Conservation (phyloP, 352 stramenopile species). For the Globisporangium spiculum region DNA sequence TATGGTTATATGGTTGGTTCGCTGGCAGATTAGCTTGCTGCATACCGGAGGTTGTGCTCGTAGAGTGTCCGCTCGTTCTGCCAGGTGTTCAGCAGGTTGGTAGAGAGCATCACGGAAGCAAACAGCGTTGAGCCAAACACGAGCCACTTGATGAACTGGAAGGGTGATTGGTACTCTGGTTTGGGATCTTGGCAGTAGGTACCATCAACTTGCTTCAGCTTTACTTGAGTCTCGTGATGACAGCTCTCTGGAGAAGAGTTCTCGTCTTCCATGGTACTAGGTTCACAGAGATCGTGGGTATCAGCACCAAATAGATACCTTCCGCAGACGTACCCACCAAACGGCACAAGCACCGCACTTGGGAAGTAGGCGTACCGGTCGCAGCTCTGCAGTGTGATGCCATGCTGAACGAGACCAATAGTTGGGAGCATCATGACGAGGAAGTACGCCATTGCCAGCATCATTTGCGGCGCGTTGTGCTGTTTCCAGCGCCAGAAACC, state of each 20-base stretch:
- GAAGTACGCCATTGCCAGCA: slow-evolving; percentile 37
- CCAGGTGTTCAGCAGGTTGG: slow-evolving; percentile 26
- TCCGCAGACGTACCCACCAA: slow-evolving; percentile 25
- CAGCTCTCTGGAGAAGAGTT: neutral
- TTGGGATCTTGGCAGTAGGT: neutral
- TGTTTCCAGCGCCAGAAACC: slow-evolving; percentile 7
- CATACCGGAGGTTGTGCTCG: slow-evolving; percentile 22
- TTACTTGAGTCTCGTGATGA: neutral
- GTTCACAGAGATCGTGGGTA: neutral
- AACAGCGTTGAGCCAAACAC: slow-evolving; percentile 3
- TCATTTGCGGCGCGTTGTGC: slow-evolving; percentile 11
- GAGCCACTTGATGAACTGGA: neutral
- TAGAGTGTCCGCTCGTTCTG: slow-evolving; percentile 37
- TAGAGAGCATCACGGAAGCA: slow-evolving; percentile 25
- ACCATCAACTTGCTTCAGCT: neutral
- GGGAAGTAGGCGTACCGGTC: slow-evolving; percentile 75
- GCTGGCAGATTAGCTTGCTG: neutral
- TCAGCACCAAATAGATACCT: slow-evolving; percentile 15
- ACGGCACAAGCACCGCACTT: slow-evolving; percentile 37
- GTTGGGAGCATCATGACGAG: slow-evolving; percentile 51
- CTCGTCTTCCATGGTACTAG: neutral
- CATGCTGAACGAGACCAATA: slow-evolving; percentile 67
- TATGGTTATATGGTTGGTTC: too few relatives aligned
- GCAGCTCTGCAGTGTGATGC: slow-evolving; percentile 45
- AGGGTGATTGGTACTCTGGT: neutral